A percentile compares a stretch with the other conserved stretches of the same genome.
Conservation (phyloP, 108 stramenopile species). For the Stephanodiscus minutulus region DNA sequence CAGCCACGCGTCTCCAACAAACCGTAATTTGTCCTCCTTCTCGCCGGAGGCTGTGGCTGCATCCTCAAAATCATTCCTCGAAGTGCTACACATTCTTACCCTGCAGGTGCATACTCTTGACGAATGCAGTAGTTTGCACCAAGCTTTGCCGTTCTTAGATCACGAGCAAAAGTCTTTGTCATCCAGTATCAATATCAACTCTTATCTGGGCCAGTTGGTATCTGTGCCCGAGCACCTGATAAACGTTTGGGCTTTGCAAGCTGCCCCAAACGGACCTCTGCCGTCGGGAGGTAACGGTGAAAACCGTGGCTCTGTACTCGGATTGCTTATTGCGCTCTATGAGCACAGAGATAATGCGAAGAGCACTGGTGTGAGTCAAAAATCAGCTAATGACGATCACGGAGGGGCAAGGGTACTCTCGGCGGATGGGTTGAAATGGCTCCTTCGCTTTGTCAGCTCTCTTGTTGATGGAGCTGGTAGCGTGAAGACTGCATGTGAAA, state of each 20-base stretch:
- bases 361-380: slow-evolving; percentile 41
- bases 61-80: slow-evolving; percentile 84
- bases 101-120: slow-evolving; percentile 89
- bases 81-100: slow-evolving; percentile 85
- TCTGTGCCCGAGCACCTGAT: slow-evolving; percentile 69
- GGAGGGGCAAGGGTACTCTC: slow-evolving; percentile 80
- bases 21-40: slow-evolving; percentile 41
- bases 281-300: slow-evolving; percentile 78
- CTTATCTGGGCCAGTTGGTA: slow-evolving; percentile 75
- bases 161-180: slow-evolving; percentile 80
- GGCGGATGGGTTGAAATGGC: slow-evolving; percentile 83
- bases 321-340: slow-evolving; percentile 86
- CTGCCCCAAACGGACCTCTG: slow-evolving; percentile 71
- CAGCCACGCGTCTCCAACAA: slow-evolving; percentile 25
- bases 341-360: slow-evolving; percentile 73
- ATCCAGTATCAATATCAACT: slow-evolving; percentile 71
- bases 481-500: slow-evolving; percentile 63
- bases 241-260: slow-evolving; percentile 81
- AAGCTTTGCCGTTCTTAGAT: slow-evolving; percentile 69
- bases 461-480: slow-evolving; percentile 81
- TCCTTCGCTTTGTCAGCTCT: slow-evolving; percentile 80
- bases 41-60: slow-evolving; percentile 73
- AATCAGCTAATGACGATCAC: slow-evolving; percentile 65
- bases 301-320: slow-evolving; percentile 79
- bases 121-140: slow-evolving; percentile 78